Base-by-base conservation (phyloP, 805 yeast species). In the Kodamaea jinghongensis region DNA sequence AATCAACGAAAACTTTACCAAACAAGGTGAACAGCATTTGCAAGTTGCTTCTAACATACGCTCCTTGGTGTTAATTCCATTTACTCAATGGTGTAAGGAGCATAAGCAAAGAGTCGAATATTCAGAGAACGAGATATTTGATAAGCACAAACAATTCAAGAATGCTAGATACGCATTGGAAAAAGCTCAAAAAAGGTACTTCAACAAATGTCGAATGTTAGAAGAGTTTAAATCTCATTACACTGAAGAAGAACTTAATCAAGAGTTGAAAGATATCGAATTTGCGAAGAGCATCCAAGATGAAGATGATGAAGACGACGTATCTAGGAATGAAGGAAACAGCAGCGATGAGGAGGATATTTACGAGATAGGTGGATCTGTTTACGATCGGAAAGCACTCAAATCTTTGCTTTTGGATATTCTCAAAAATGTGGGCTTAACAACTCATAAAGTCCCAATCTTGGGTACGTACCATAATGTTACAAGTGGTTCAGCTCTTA, bases 191-290 rank as follows among this genome's bases (percentile, higher is more conserved):
- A 80, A 76, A 58, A 75, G 73, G 41, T 87, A 87, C 58, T 86
- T 83, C 70, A 84, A 81, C 60, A 83, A 82, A 55, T 86, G 93
- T 58, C 67, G 95, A 37, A 64, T 78, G 44, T 67, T 84, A 38
- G 95, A 86, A 56, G 86, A 83, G 41, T 72, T 78, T 52, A 76
- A 71, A 48, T 60, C 72, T 1, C 70, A 70, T 31, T 67, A 67
- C 41, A 55, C 68, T 9, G 78, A 70, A 15, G 79, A 73, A 7
- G 74, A 71, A 38, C 49, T 67, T 26, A 45, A 45, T 17, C 62
- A 69, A 28, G 63, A 52, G 54, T 22, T 61, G 32, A 47, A 42
- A 25, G 62, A 51, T 30, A 28, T 53, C 20, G 56, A 54, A 28
- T 45, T 43, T 17, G 45, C 44, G 4, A 41, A 44, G 22, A 15